A percentile compares a stretch with the other conserved stretches of the same genome.
Conservation (phyloP, 495 filamentous ascomycete species). For the Xylaria castorea region DNA sequence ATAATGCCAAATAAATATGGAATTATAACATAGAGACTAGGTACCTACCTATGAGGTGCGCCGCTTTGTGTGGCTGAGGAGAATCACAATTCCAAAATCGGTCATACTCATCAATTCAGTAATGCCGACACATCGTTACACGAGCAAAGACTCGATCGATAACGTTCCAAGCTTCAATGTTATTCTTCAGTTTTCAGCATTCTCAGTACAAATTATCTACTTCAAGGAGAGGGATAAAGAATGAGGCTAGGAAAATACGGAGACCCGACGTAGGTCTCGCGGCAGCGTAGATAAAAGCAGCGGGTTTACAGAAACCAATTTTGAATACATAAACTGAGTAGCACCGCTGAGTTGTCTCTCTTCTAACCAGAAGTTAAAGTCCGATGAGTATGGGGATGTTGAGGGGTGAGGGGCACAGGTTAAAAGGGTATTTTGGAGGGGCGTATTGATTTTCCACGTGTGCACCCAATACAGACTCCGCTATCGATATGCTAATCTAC, state of each 20-base stretch:
- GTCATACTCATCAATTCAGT: not conserved
- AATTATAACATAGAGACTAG: not conserved
- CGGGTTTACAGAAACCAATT: not conserved
- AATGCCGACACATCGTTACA: not conserved
- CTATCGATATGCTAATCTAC: conserved; percentile 20
- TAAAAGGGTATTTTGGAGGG: conserved; percentile 1
- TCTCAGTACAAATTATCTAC: not conserved
- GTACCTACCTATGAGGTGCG: not conserved
- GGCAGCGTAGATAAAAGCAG: not conserved
- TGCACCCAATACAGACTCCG: not conserved
- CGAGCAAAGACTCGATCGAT: not conserved
- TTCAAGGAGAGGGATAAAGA: not conserved
- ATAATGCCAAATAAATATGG: not conserved
- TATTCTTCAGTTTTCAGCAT: not conserved
- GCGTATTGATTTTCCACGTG: not conserved
- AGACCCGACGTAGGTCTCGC: not conserved
- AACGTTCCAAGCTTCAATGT: not conserved
- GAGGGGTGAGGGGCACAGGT: not conserved
- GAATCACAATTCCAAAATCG: too few relatives aligned
- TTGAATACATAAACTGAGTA: not conserved
- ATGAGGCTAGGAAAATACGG: not conserved
- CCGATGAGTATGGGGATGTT: not conserved
- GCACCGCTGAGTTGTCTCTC: not conserved
- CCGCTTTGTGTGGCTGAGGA: not conserved
- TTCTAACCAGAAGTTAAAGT: conserved; percentile 9